These are phyloP conservation scores for Herpetomonas muscarum DNA, from an alignment of 208 protist genomes.

Conservation along the genomic window DNA sequence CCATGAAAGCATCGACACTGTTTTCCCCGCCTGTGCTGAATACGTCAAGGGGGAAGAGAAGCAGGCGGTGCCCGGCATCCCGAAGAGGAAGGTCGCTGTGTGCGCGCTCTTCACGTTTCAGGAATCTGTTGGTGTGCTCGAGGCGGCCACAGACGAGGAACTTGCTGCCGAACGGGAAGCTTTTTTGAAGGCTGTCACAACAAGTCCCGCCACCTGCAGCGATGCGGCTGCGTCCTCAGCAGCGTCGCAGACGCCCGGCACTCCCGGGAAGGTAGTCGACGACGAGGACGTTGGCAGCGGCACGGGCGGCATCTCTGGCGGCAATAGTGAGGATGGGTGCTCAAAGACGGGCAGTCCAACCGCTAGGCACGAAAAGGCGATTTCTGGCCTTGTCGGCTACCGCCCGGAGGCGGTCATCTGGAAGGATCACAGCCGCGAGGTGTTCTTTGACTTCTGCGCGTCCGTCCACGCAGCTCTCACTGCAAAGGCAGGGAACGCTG, in stretches of 20 bases:
- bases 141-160: conserved; percentile 19
- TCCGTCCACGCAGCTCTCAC: conserved; percentile 1
- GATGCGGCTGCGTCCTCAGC: too few relatives aligned
- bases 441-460: conserved; percentile 41
- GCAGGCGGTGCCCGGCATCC: not conserved
- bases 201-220: not conserved
- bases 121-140: conserved; percentile 16
- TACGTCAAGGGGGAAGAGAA: not conserved
- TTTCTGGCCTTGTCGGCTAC: conserved; percentile 32
- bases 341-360: not conserved
- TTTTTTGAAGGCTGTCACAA: not conserved
- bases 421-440: conserved; percentile 44
- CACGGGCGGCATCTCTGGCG: too few relatives aligned
- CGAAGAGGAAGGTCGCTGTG: not conserved
- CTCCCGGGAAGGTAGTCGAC: too few relatives aligned
- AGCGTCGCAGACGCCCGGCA: too few relatives aligned
- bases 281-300: too few relatives aligned
- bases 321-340: not conserved
- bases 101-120: conserved; percentile 49
- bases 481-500: not conserved
- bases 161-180: conserved; percentile 19
- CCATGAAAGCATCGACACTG: conserved; percentile 32
- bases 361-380: conserved; percentile 10
- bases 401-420: conserved; percentile 21
- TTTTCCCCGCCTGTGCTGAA: conserved; percentile 21